A percentile compares a stretch with the other conserved stretches of the same genome.
phyloP scores from a whole-genome alignment of 805 yeast genomes.

The Ascoidea rubescens region DNA sequence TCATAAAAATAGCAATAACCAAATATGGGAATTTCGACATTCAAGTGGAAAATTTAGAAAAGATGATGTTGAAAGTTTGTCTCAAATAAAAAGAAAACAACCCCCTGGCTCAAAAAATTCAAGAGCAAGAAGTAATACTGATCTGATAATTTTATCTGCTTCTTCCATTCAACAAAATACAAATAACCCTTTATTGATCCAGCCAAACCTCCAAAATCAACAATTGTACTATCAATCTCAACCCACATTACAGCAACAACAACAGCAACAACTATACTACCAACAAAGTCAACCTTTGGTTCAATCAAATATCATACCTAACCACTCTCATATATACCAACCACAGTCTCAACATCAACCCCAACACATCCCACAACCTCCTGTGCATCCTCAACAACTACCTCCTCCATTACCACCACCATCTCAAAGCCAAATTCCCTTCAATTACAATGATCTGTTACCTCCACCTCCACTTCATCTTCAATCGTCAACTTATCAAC shows the following conservation, averaged over 20 bases:
- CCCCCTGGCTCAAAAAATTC: slow-evolving; percentile 1
- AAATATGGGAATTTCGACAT: slow-evolving; percentile 81
- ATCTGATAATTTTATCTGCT: slow-evolving; percentile 7
- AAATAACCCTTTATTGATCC: not conserved
- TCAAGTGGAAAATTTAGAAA: slow-evolving; percentile 64
- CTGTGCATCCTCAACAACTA: not conserved
- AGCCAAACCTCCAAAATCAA: slow-evolving; percentile 12
- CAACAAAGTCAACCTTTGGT: slow-evolving; percentile 2
- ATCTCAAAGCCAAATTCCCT: not conserved
- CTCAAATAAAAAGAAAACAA: slow-evolving; percentile 62
- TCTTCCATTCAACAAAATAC: not conserved
- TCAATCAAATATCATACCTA: not conserved
- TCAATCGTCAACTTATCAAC: not conserved
- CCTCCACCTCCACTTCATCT: not conserved
- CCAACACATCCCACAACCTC: slow-evolving; percentile 2
- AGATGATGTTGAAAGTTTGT: slow-evolving; percentile 64
- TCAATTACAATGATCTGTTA: not conserved
- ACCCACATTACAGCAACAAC: slow-evolving; percentile 6
- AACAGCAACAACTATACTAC: slow-evolving; percentile 9
- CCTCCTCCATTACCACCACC: not conserved
- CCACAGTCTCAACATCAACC: slow-evolving; percentile 3
- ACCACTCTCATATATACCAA: slow-evolving; percentile 6
- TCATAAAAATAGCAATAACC: slow-evolving; percentile 7
- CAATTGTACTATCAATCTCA: slow-evolving; percentile 11
- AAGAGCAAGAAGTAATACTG: slow-evolving; percentile 27